These are phyloP conservation scores for Xerocomus nothofagi DNA, from an alignment of 1,284 basidiomycete species.

Conservation along the genomic window DNA sequence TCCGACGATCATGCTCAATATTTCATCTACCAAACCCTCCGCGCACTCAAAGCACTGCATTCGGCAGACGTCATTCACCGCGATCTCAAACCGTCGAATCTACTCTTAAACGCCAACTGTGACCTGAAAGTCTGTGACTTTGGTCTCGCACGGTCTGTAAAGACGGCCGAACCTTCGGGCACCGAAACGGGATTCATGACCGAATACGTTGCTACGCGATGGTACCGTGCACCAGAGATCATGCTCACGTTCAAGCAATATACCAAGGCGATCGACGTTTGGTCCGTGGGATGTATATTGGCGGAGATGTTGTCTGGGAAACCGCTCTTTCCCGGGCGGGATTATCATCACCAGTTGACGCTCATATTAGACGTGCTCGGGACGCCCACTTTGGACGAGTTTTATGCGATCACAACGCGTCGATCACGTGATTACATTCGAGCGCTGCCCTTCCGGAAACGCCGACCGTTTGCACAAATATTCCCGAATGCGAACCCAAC, in stretches of 20 bases:
- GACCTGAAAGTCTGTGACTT: slow-evolving; percentile 96
- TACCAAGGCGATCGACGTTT: slow-evolving; percentile 92
- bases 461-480: slow-evolving; percentile 71
- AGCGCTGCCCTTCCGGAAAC: slow-evolving; percentile 85
- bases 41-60: slow-evolving; percentile 92
- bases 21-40: slow-evolving; percentile 86
- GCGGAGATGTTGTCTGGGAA: slow-evolving; percentile 96
- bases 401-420: slow-evolving; percentile 85
- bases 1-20: slow-evolving; percentile 79
- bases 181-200: slow-evolving; percentile 91
- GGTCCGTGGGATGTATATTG: slow-evolving; percentile 96
- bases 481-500: slow-evolving; percentile 86
- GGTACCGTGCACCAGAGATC: slow-evolving; percentile 95
- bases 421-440: slow-evolving; percentile 90
- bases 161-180: slow-evolving; percentile 81
- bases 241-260: slow-evolving; percentile 98
- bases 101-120: slow-evolving; percentile 95
- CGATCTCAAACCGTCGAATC: slow-evolving; percentile 93
- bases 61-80: slow-evolving; percentile 94
- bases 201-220: slow-evolving; percentile 91
- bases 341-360: slow-evolving; percentile 94
- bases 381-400: slow-evolving; percentile 90
- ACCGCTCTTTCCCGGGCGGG: slow-evolving; percentile 93
- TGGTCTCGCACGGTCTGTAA: slow-evolving; percentile 85
- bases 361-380: slow-evolving; percentile 91